Evolutionary conservation across 2,329 filamentous ascomycete genomes (phyloP).

Genomic region (Chaetomium globosum): DNA sequence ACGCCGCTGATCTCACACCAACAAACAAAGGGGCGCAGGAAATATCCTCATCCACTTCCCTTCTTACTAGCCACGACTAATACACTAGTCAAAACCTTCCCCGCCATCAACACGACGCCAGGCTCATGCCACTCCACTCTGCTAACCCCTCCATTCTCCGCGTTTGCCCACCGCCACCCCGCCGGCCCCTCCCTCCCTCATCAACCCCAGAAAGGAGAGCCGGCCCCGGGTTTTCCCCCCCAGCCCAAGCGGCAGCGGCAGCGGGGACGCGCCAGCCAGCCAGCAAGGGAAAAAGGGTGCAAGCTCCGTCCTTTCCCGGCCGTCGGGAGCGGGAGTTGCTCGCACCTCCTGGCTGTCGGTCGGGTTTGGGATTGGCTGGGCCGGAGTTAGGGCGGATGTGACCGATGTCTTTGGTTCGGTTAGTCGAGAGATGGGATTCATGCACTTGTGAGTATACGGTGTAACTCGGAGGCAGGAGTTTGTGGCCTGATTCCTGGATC

Average conservation of each 20-base stretch:
- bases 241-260: background rate
- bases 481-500: background rate
- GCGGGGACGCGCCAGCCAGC: too few relatives aligned
- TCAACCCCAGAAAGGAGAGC: slow-evolving; percentile 6
- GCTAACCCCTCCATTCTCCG: slow-evolving; percentile 9
- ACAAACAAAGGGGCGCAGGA: background rate
- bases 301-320: slow-evolving; percentile 30
- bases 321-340: slow-evolving; percentile 21
- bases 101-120: background rate
- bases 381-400: slow-evolving; percentile 13
- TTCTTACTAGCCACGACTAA: background rate
- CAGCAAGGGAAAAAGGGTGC: background rate
- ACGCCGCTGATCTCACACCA: background rate
- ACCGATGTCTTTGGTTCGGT: background rate
- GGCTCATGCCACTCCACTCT: background rate
- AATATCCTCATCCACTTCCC: background rate
- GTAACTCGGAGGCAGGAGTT: background rate
- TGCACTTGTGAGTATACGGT: background rate
- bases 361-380: slow-evolving; percentile 16
- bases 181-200: background rate
- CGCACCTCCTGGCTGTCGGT: background rate
- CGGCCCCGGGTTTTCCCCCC: too few relatives aligned
- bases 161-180: slow-evolving; percentile 8
- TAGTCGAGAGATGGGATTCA: background rate
- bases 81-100: background rate